phyloP scores from a whole-genome alignment of 2,329 filamentous ascomycete genomes.

The Stagonosporopsis tanaceti region DNA sequence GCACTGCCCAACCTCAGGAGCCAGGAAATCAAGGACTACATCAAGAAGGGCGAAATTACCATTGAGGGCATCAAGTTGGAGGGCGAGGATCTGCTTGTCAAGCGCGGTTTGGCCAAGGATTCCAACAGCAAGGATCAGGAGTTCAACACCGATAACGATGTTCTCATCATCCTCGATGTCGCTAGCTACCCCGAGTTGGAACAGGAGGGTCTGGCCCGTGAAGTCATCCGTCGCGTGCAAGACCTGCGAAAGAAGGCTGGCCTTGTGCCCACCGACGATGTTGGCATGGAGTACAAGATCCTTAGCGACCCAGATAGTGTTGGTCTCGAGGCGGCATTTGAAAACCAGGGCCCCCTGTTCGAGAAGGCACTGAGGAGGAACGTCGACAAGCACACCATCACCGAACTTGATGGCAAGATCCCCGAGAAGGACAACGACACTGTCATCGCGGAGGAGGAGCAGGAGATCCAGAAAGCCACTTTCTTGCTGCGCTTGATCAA shows the following conservation, averaged over 20 bases:
- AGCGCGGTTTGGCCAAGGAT: conserved; percentile 78
- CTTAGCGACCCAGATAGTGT: conserved; percentile 79
- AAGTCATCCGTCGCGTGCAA: conserved; percentile 93
- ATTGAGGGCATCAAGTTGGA: conserved; percentile 88
- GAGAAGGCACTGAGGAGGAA: conserved; percentile 80
- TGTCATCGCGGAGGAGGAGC: conserved; percentile 81
- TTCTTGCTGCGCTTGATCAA: conserved; percentile 80
- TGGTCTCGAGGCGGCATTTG: conserved; percentile 74
- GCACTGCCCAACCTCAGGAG: conserved; percentile 80
- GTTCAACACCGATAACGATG: conserved; percentile 86
- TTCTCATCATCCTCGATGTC: conserved; percentile 88
- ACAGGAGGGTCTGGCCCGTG: conserved; percentile 86
- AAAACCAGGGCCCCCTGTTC: conserved; percentile 71
- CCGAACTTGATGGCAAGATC: conserved; percentile 66
- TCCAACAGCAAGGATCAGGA: conserved; percentile 77
- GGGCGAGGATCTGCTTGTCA: conserved; percentile 83
- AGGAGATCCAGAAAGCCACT: conserved; percentile 83
- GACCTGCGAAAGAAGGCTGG: conserved; percentile 92
- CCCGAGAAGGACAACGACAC: conserved; percentile 60
- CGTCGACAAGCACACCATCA: conserved; percentile 72
- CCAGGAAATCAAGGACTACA: conserved; percentile 81
- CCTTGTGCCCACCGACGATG: conserved; percentile 88
- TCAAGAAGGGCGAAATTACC: conserved; percentile 74
- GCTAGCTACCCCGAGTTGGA: conserved; percentile 84
- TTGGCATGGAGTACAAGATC: conserved; percentile 92